Evolutionary conservation across 2,329 filamentous ascomycete genomes (phyloP), one percentile per base, ranked within the genome.

Genomic region (Fusarium neocosmosporiellum): DNA sequence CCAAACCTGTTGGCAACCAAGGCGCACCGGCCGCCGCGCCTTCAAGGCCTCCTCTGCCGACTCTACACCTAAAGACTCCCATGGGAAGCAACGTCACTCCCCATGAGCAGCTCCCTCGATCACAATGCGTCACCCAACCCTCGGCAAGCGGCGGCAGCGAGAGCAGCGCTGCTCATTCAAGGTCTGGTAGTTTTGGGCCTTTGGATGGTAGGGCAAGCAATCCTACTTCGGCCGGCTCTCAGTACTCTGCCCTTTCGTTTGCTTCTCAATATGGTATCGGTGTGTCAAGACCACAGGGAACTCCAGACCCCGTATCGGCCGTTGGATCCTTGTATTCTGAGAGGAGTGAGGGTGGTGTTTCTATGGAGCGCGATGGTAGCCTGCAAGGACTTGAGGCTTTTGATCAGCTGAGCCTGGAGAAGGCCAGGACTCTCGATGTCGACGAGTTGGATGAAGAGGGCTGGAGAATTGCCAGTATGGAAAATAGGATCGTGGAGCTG

Each of bases 401-500:
- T 66, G 94, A 97, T 73, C 92, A 95, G 81, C 83, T 97, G 77
- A 93, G 90, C 58, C 81, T 96, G 53, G 95, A 98, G 75, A 95
- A 92, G 82, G 94, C 94, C 37, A 88, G 94, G 72, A 93, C 92
- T 27, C 84, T 96, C 41, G 96, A 99, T 81, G 96, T 98, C 5
- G 96, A 98, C 77, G 96, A 98, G 75, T 84, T 99, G 57, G 96
- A 98, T 79, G 95, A 98, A 78, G 94, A 97, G 71, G 95, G 94
- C 22, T 99, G 96, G 96, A 91, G 93, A 80, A 95, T 97, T 59
- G 96, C 96, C 13, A 97, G 95, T 79, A 89, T 93, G 81, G 94
- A 97, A 80, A 93, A 94, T 74, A 90, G 95, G 77, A 97, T 99
- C 70, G 87, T 93, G 58, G 95, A 99, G 83, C 84, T 98, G 31